Evolutionary conservation across 1,284 basidiomycete species (phyloP).

Genomic region (Ustilago shanxiensis): DNA sequence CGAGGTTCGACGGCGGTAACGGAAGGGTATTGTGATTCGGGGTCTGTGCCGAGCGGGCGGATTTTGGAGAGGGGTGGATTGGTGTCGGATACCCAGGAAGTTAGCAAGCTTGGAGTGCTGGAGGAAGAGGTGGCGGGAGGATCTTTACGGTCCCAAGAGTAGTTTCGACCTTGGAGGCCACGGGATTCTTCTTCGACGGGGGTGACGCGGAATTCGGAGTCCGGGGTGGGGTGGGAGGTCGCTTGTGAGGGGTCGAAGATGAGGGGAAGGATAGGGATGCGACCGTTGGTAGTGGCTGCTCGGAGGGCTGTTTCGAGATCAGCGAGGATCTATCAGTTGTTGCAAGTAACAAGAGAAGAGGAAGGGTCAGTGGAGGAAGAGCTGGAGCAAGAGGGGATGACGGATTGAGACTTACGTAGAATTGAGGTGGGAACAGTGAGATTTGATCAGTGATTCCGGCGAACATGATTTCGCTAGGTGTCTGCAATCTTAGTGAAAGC

Average conservation of each 20-base stretch:
- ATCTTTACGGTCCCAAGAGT: slow-evolving; percentile 57
- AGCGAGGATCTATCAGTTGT: slow-evolving; percentile 35
- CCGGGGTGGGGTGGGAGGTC: slow-evolving; percentile 18
- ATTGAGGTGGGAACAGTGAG: slow-evolving; percentile 63
- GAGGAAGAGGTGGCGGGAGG: neutral
- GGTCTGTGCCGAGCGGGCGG: slow-evolving; percentile 26
- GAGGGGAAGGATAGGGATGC: slow-evolving; percentile 39
- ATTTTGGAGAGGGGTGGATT: slow-evolving; percentile 41
- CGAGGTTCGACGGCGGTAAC: slow-evolving; percentile 58
- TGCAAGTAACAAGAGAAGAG: neutral
- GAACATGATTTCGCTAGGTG: slow-evolving; percentile 53
- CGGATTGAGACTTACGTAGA: slow-evolving; percentile 33
- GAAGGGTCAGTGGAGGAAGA: neutral
- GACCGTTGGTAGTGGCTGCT: slow-evolving; percentile 5
- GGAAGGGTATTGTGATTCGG: slow-evolving; percentile 25
- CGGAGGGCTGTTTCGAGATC: slow-evolving; percentile 52
- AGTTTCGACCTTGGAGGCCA: slow-evolving; percentile 45
- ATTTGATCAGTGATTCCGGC: slow-evolving; percentile 56
- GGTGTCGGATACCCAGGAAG: slow-evolving; percentile 42
- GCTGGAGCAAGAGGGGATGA: neutral
- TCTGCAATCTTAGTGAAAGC: slow-evolving; percentile 47
- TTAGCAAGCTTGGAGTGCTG: slow-evolving; percentile 13
- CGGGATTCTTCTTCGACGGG: slow-evolving; percentile 60
- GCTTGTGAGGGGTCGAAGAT: slow-evolving; percentile 47
- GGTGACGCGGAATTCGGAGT: slow-evolving; percentile 47